Evolutionary conservation across 306 rosid species (phyloP), one percentile per base, ranked within the genome.

Genomic region (Luffa aegyptiaca): DNA sequence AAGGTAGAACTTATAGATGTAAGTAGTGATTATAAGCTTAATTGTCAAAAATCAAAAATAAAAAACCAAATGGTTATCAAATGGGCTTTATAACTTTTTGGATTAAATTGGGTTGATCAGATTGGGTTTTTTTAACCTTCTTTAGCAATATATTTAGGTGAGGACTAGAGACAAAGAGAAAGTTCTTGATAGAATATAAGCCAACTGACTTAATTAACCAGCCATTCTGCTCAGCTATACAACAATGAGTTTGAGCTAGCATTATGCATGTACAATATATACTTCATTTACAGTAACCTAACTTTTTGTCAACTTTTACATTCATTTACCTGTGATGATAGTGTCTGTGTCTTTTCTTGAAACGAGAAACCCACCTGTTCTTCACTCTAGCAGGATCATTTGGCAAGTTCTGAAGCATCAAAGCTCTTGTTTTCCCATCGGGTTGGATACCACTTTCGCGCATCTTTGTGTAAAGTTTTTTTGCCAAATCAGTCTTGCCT

Each of bases 381-480:
- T n/a, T 84, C 65, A 17, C 56, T 66, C 53, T 75, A 26, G 12
- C 79, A 35, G 75, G 21, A 46, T 77, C 46, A 81, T 63, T 79
- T 16, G 76, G 70, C 55, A 87, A 82, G 75, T 83, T 90, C 55
- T 88, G 90, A 83, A 90, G 91, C 91, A 92, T 90, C 63, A 92
- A 75, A 33, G 90, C 91, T 11, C 89, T 88, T 61, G 98, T 95
- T 86, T 88, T 92, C 78, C 89, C 93, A 74, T 92, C 90, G 0
- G 93, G 92, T 80, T 88, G 90, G 76, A 95, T 86, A 79, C 84
- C 83, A 1, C 39, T 58, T 57, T 90, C 77, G 0, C 84, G 87
- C 98, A 95, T 91, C 75, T 86, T 88, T 13, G 26, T 5, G 65
- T 91, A 90, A 46, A 89, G 85, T 85, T 88, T 88, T 75, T 89